Conservation (phyloP, 306 rosid species). For the Pterocarpus macrocarpus region DNA sequence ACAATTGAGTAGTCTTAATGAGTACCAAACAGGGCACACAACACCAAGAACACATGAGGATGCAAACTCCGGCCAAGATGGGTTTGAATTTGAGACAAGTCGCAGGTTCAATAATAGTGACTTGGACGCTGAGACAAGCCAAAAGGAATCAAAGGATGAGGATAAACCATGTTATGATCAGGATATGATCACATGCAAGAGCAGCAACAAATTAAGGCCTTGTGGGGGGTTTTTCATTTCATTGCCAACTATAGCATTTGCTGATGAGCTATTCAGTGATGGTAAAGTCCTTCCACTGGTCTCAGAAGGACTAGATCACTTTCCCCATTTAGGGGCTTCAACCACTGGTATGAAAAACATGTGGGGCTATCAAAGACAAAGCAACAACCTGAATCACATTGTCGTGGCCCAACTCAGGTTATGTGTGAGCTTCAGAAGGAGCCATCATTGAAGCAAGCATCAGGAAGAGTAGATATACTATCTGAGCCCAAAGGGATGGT, state of each 20-base stretch:
- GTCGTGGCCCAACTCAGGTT: neutral
- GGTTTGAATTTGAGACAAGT: conserved; percentile 77
- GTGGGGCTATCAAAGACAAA: conserved; percentile 16
- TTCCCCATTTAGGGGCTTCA: conserved; percentile 53
- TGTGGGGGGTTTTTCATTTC: neutral
- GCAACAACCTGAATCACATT: conserved; percentile 32
- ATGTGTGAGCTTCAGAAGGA: conserved; percentile 29
- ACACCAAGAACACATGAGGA: conserved; percentile 58
- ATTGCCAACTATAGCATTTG: conserved; percentile 72
- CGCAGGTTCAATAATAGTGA: conserved; percentile 46
- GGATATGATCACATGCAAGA: no score
- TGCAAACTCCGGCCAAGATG: conserved; percentile 54
- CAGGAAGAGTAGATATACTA: conserved; percentile 41
- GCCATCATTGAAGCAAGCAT: conserved; percentile 21
- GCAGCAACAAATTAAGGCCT: no score
- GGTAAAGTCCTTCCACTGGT: conserved; percentile 76
- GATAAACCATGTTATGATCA: neutral
- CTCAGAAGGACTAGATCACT: conserved; percentile 58
- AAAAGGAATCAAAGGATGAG: neutral
- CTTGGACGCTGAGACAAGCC: conserved; percentile 26
- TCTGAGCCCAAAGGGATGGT: conserved; percentile 38
- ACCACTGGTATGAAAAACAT: conserved; percentile 24
- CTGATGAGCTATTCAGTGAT: conserved; percentile 81
- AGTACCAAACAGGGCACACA: conserved; percentile 52
- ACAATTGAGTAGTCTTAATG: no score